Evolutionary conservation across 306 rosid species (phyloP).

Genomic region (Cicer bijugum): DNA sequence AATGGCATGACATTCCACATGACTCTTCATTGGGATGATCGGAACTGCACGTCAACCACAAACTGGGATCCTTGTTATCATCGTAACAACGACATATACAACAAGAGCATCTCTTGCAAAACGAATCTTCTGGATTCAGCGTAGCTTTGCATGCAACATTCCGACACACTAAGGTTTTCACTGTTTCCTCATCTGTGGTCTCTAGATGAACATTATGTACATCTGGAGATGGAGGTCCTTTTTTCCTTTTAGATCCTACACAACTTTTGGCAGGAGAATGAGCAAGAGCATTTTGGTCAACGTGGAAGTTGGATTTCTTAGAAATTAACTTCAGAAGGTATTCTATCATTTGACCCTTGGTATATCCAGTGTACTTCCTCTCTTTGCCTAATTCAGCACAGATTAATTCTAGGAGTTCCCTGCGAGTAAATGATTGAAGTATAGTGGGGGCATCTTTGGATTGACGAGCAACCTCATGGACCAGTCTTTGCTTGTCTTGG

Average conservation of each 20-base stretch:
- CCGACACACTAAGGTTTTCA: constrained; percentile 59
- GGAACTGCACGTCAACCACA: constrained; percentile 82
- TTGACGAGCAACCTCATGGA: constrained; percentile 66
- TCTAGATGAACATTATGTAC: constrained; percentile 47
- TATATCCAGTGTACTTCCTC: constrained; percentile 86
- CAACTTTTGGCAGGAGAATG: constrained; percentile 51
- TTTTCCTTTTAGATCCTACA: constrained; percentile 64
- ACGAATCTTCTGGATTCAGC: constrained; percentile 61
- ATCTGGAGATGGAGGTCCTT: constrained; percentile 49
- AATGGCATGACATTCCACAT: constrained; percentile 92
- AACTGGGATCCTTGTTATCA: constrained; percentile 96
- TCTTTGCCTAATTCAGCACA: constrained; percentile 90
- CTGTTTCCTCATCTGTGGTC: constrained; percentile 52
- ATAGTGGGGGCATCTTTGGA: constrained; percentile 70
- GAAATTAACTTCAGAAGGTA: constrained; percentile 71
- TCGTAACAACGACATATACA: constrained; percentile 79
- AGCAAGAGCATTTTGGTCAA: constrained; percentile 39
- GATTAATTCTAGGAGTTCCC: constrained; percentile 80
- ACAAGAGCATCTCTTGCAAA: constrained; percentile 96
- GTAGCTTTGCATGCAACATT: constrained; percentile 84
- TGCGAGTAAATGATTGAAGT: constrained; percentile 76
- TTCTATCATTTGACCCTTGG: constrained; percentile 77
- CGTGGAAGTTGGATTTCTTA: constrained; percentile 55
- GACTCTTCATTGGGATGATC: constrained; percentile 58
- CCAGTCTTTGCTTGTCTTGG: constrained; percentile 69